These are phyloP conservation scores for Diphasiastrum complanatum DNA, from an alignment of 83 land plant species.

Conservation along the genomic window DNA sequence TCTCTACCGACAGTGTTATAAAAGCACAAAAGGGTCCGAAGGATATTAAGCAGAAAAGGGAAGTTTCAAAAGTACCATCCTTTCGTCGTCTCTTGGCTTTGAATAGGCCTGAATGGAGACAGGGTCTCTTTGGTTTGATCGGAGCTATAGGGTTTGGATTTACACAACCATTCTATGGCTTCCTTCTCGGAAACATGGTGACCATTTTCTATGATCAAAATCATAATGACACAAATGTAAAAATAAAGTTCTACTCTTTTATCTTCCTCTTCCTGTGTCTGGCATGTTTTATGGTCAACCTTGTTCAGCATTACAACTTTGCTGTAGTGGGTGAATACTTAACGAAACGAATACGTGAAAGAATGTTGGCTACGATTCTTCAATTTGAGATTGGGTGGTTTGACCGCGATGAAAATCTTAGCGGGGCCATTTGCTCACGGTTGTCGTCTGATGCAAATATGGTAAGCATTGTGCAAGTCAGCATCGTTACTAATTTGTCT, in stretches of 20 bases:
- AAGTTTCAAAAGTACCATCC: no score
- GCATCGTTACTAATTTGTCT: no score
- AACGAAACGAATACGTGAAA: not conserved
- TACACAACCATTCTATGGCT: not conserved
- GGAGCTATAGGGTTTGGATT: slow-evolving; percentile 1
- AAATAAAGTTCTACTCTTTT: no score
- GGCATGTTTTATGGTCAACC: not conserved
- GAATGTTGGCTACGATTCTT: not conserved
- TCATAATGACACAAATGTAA: no score
- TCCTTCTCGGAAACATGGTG: not conserved
- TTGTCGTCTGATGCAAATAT: slow-evolving; percentile 6
- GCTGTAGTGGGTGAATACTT: slow-evolving; percentile 1
- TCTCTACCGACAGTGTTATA: no score
- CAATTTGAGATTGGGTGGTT: slow-evolving; percentile 4
- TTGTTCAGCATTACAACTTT: slow-evolving; percentile 1
- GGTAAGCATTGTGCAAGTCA: no score
- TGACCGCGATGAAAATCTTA: no score
- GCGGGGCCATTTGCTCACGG: not conserved
- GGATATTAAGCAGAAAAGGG: no score
- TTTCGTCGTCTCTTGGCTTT: not conserved
- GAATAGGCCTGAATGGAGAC: not conserved
- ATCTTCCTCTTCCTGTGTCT: no score
- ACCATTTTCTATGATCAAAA: no score
- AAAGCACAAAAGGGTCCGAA: no score
- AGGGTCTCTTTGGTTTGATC: not conserved